Conservation (phyloP, 805 yeast species). For the Candida coquimbonensis region DNA sequence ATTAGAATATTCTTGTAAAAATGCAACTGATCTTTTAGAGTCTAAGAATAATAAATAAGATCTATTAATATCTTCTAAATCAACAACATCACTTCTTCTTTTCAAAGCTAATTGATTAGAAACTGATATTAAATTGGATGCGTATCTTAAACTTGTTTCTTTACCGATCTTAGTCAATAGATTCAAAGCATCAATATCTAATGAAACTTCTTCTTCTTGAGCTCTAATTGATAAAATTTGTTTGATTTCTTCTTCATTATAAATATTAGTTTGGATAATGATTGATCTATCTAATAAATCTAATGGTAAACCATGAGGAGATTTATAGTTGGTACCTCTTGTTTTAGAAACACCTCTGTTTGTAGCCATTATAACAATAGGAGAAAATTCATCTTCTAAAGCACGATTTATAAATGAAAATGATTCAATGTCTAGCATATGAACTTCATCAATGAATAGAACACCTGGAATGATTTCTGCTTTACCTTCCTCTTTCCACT, state of each 20-base stretch:
- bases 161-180: constrained; percentile 83
- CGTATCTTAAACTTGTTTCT: constrained; percentile 88
- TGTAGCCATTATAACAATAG: constrained; percentile 97
- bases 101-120: constrained; percentile 80
- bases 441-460: constrained; percentile 93
- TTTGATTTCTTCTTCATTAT: constrained; percentile 76
- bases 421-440: constrained; percentile 96
- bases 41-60: constrained; percentile 84
- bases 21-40: constrained; percentile 82
- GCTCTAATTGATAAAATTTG: constrained; percentile 86
- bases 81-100: constrained; percentile 67
- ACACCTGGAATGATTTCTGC: constrained; percentile 98
- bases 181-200: constrained; percentile 75
- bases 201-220: constrained; percentile 87
- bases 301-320: constrained; percentile 96
- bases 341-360: constrained; percentile 93
- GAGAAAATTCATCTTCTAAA: constrained; percentile 91
- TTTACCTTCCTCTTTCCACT: constrained; percentile 98
- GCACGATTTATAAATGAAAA: constrained; percentile 95
- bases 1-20: constrained; percentile 58
- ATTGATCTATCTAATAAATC: constrained; percentile 92
- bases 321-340: constrained; percentile 86
- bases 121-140: constrained; percentile 85
- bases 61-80: constrained; percentile 77
- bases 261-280: constrained; percentile 79